Evolutionary conservation across 2,329 filamentous ascomycete species (phyloP).

Genomic region (Curvularia verruculosa): DNA sequence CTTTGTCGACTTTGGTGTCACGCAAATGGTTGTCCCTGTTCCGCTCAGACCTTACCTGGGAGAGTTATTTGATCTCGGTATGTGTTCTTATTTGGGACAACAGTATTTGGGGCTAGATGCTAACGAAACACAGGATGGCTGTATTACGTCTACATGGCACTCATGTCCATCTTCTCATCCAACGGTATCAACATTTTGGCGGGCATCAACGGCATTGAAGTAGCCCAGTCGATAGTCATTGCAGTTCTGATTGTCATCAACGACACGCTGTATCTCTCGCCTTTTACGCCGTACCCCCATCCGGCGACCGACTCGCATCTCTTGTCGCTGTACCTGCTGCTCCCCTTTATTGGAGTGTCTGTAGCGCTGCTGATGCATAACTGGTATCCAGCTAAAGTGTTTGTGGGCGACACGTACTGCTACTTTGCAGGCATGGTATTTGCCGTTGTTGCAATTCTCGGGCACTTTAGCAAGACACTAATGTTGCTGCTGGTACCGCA

Average conservation of each 20-base stretch:
- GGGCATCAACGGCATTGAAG: conserved; percentile 98
- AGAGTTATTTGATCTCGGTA: conserved; percentile 77
- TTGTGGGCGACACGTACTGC: conserved; percentile 98
- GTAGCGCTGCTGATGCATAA: conserved; percentile 87
- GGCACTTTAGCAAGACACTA: conserved; percentile 97
- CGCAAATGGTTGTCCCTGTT: conserved; percentile 88
- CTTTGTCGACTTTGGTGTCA: conserved; percentile 98
- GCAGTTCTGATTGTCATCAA: conserved; percentile 83
- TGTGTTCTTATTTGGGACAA: background rate
- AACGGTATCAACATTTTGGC: conserved; percentile 99
- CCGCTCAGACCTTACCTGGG: conserved; percentile 85
- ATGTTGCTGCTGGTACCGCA: conserved; percentile 90
- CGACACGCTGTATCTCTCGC: conserved; percentile 81
- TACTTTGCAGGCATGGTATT: conserved; percentile 99
- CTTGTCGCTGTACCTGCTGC: conserved; percentile 91
- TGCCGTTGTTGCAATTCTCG: conserved; percentile 92
- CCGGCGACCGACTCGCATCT: conserved; percentile 95
- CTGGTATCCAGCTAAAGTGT: conserved; percentile 93
- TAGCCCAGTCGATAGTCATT: conserved; percentile 90
- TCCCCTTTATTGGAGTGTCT: conserved; percentile 94
- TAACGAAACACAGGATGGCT: conserved; percentile 50
- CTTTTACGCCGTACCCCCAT: conserved; percentile 78
- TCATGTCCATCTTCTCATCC: conserved; percentile 94
- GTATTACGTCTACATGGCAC: conserved; percentile 98
- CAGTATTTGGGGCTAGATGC: conserved; percentile 1